phyloP scores from a whole-genome alignment of 768 basidiomycete genomes.

The Exidia glandulosa region DNA sequence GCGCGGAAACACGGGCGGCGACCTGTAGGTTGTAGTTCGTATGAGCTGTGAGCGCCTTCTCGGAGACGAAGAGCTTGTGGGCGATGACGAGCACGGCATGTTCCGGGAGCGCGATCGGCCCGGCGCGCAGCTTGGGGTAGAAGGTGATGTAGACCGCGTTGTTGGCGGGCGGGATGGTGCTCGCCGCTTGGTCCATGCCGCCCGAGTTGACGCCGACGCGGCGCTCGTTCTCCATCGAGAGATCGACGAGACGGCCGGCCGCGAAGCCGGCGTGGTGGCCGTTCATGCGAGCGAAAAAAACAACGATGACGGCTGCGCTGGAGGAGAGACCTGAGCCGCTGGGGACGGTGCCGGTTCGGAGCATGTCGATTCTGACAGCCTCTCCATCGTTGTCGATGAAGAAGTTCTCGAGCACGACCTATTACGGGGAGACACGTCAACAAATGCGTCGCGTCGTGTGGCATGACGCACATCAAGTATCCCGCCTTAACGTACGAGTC shows the following conservation, averaged over 20 bases:
- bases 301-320: conserved; percentile 85
- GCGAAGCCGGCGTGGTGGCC: conserved; percentile 43
- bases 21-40: conserved; percentile 79
- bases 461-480: conserved; percentile 54
- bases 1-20: conserved; percentile 62
- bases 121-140: conserved; percentile 59
- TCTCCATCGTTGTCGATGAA: conserved; percentile 25
- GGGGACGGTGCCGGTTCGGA: conserved; percentile 75
- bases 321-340: conserved; percentile 81
- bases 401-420: conserved; percentile 61
- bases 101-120: conserved; percentile 51
- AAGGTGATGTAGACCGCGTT: conserved; percentile 75
- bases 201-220: conserved; percentile 75
- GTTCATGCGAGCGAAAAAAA: conserved; percentile 72
- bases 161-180: conserved; percentile 49
- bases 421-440: neutral
- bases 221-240: conserved; percentile 78
- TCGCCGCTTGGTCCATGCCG: conserved; percentile 88
- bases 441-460: neutral
- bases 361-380: conserved; percentile 57
- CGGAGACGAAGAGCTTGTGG: conserved; percentile 78
- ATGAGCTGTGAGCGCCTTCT: conserved; percentile 69
- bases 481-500: conserved; percentile 84
- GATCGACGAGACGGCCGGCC: conserved; percentile 63
- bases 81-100: conserved; percentile 59